Evolutionary conservation across 345 rosid genomes (phyloP).

Genomic region (Eucalyptus decipiens): DNA sequence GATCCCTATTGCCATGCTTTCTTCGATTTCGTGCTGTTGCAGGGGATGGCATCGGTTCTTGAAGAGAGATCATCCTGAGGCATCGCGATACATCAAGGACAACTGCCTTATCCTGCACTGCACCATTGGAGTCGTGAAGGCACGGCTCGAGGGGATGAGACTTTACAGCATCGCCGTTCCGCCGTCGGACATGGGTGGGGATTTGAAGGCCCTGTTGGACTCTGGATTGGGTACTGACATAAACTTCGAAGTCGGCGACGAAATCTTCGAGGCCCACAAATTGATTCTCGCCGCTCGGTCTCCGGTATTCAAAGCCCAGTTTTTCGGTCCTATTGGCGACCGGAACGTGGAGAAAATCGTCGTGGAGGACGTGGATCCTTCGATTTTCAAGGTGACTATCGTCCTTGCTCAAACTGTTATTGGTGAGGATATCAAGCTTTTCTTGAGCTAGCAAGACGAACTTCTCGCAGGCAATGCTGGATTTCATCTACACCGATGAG

Average conservation of each 20-base stretch:
- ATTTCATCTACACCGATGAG: conserved; percentile 74
- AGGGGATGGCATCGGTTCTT: conserved; percentile 98
- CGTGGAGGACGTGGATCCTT: conserved; percentile 69
- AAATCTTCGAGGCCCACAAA: conserved; percentile 75
- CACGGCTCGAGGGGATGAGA: conserved; percentile 64
- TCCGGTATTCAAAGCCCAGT: conserved; percentile 88
- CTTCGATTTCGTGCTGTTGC: conserved; percentile 3
- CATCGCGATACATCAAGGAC: conserved; percentile 74
- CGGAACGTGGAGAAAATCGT: conserved; percentile 34
- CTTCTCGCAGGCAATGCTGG: not conserved
- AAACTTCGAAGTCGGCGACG: conserved; percentile 64
- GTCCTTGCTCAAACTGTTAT: not conserved
- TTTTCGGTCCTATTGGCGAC: conserved; percentile 83
- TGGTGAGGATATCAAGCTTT: not conserved
- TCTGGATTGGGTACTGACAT: conserved; percentile 73
- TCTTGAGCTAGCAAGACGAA: not conserved
- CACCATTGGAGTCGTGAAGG: conserved; percentile 89
- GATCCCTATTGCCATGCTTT: not conserved
- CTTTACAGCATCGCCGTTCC: conserved; percentile 43
- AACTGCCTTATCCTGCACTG: conserved; percentile 77
- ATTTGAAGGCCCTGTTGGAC: conserved; percentile 57
- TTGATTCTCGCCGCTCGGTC: conserved; percentile 90
- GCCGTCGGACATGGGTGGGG: conserved; percentile 69
- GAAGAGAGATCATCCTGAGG: conserved; percentile 56
- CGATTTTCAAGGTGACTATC: conserved; percentile 70